Percentiles rank a stretch among this genome's conserved stretches.
These are phyloP conservation scores for Gynostemma pentaphyllum DNA, from an alignment of 306 rosid species.

Conservation along the genomic window DNA sequence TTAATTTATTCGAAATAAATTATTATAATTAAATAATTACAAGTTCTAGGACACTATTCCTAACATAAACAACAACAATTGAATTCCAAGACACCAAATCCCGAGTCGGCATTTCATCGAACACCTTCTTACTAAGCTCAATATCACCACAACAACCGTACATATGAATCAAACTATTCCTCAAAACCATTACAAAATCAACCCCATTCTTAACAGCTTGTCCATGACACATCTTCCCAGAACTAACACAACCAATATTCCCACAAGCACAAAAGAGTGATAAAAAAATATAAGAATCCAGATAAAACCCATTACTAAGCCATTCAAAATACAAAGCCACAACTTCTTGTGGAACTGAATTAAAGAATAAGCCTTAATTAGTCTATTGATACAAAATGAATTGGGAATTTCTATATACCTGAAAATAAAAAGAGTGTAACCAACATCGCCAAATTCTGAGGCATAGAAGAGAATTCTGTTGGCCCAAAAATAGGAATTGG, in stretches of 20 bases:
- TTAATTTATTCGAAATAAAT: too few relatives aligned
- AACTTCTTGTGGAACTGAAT: conserved; percentile 24
- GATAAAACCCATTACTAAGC: conserved; percentile 27
- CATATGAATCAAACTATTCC: conserved; percentile 56
- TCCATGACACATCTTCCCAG: conserved; percentile 41
- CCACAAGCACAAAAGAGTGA: conserved; percentile 44
- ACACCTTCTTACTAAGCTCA: conserved; percentile 32
- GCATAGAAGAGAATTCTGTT: conserved; percentile 48
- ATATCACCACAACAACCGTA: conserved; percentile 37
- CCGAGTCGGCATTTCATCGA: conserved; percentile 28
- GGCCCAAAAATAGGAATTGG: conserved; percentile 38
- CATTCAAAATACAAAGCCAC: conserved; percentile 32
- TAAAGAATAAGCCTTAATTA: conserved; percentile 38
- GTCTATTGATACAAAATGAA: conserved; percentile 44
- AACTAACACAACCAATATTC: conserved; percentile 27
- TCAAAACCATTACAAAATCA: conserved; percentile 34
- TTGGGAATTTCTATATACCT: conserved; percentile 21
- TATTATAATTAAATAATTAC: too few relatives aligned
- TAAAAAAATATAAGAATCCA: conserved; percentile 45
- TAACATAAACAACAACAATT: conserved; percentile 29
- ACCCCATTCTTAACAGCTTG: conserved; percentile 55
- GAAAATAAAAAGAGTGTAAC: conserved; percentile 32
- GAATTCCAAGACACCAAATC: conserved; percentile 72
- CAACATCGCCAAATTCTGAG: conserved; percentile 28
- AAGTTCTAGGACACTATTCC: too few relatives aligned